A percentile compares a stretch with the other conserved stretches of the same genome.
phyloP scores from a whole-genome alignment of 176 grass and related monocot genomes.

The Oryza officinalis region DNA sequence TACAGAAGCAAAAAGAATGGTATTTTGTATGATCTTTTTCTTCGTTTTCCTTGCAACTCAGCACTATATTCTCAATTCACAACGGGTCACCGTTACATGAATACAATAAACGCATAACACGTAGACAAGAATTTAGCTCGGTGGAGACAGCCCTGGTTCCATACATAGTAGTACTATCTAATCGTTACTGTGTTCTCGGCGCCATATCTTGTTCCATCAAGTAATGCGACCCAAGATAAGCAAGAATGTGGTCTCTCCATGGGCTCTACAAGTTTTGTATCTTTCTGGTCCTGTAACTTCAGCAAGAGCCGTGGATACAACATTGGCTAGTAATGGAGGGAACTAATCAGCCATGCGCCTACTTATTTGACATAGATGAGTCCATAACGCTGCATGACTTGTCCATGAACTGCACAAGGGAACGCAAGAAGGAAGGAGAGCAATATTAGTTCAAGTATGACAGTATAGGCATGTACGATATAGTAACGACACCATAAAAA shows the following conservation, averaged over 20 bases:
- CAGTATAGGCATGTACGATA: not conserved
- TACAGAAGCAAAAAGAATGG: not conserved
- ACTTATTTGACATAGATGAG: constrained; percentile 56
- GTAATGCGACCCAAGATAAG: constrained; percentile 26
- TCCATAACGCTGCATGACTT: constrained; percentile 64
- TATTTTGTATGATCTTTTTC: not conserved
- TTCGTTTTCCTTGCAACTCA: not conserved
- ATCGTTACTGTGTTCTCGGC: constrained; percentile 2
- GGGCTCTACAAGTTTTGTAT: constrained; percentile 4
- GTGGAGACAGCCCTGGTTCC: not conserved
- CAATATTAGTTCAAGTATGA: not conserved
- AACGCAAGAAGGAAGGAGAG: not conserved
- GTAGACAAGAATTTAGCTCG: constrained; percentile 16
- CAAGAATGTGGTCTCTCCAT: constrained; percentile 31
- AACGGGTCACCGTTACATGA: constrained; percentile 24
- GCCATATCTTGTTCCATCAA: constrained; percentile 34
- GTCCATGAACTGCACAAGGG: constrained; percentile 59
- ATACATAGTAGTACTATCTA: constrained; percentile 35
- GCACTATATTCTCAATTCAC: constrained; percentile 21
- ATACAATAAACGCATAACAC: constrained; percentile 38
- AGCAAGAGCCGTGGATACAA: constrained; percentile 40
- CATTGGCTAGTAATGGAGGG: constrained; percentile 32
- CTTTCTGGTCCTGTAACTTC: constrained; percentile 12
- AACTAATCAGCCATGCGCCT: constrained; percentile 41
- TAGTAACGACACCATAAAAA: not conserved